Conservation (phyloP, 2,329 filamentous ascomycete species). For the Fusarium staphyleae region DNA sequence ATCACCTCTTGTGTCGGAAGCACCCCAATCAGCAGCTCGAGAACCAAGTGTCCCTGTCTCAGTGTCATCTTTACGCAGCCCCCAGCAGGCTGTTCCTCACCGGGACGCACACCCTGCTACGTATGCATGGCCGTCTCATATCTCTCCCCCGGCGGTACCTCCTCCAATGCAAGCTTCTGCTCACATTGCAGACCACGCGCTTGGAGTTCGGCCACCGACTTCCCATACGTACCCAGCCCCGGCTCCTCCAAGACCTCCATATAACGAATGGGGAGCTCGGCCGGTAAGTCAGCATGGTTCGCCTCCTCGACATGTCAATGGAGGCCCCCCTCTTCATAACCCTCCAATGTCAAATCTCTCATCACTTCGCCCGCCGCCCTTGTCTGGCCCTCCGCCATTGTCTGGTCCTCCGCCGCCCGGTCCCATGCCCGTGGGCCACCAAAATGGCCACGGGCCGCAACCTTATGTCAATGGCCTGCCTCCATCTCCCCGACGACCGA, state of each 20-base stretch:
- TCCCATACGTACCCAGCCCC: conserved; percentile 44
- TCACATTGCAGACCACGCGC: conserved; percentile 37
- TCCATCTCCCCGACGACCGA: conserved; percentile 56
- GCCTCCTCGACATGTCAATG: conserved; percentile 58
- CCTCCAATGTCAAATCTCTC: conserved; percentile 48
- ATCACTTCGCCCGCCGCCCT: conserved; percentile 58
- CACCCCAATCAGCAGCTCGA: conserved; percentile 25
- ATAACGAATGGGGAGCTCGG: conserved; percentile 58
- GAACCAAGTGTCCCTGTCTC: conserved; percentile 28
- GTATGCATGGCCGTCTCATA: conserved; percentile 40
- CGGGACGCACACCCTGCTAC: conserved; percentile 36
- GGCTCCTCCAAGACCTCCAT: conserved; percentile 39
- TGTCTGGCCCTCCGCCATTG: conserved; percentile 53
- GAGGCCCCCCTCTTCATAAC: conserved; percentile 49
- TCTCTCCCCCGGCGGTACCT: conserved; percentile 32
- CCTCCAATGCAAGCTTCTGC: conserved; percentile 36
- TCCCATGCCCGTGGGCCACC: conserved; percentile 51
- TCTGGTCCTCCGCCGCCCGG: conserved; percentile 52
- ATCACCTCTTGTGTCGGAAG: conserved; percentile 33
- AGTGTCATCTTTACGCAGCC: conserved; percentile 40
- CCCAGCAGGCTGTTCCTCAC: conserved; percentile 40
- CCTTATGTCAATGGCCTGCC: conserved; percentile 55
- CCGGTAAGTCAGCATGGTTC: conserved; percentile 58
- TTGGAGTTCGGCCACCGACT: conserved; percentile 41
- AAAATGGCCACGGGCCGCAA: conserved; percentile 44